Base-by-base conservation (phyloP, 495 filamentous ascomycete genomes). In the Monascus purpureus region DNA sequence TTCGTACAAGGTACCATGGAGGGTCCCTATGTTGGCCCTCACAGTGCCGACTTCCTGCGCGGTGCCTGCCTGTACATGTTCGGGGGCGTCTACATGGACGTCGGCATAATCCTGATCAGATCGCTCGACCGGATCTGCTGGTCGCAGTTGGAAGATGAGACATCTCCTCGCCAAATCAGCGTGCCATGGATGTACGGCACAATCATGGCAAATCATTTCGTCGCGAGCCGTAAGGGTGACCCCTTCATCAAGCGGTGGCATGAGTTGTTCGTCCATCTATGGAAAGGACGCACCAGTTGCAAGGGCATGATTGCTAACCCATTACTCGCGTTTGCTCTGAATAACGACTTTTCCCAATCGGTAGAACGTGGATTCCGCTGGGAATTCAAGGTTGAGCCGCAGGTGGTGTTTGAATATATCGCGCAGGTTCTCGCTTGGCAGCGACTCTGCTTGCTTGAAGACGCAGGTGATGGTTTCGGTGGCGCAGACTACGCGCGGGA, bases 1-100 rank as follows among this genome's bases (percentile, higher is more conserved):
- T 41, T 45, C 19, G 15, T 25, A n/a, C 20, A 44, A 8, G 24
- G 41, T 5, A 26, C 30, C 3, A 38, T 50, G 40, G 25, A 23
- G n/a, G 47, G 47, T 8, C 29, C 19, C 12, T 35, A 35, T 15
- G 30, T 32, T 12, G 48, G 45, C 6, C 45, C 27, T 7, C 48
- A 52, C 17, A 42, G 33, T 12, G 42, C 49, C 7, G 49, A 52
- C 23, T 36, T 52, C 13, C 24, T 46, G 6, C 38, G 46, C 6
- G 22, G 29, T 8, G 36, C 46, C 1, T 37, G 36, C 13, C 33
- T 46, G 8, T 44, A 49, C 32, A 28, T 36, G 22, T 35, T 42
- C 31, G 49, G 46, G 6, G 46, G 49, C 13, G 42, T 47, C 6
- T 52, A 17, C 8, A 40, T 49, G 31, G 46, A 52, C 29, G 49